Evolutionary conservation across 139 green algal species (phyloP), one percentile per base, ranked within the genome.

Genomic region (Chlamydomonas sp.): DNA sequence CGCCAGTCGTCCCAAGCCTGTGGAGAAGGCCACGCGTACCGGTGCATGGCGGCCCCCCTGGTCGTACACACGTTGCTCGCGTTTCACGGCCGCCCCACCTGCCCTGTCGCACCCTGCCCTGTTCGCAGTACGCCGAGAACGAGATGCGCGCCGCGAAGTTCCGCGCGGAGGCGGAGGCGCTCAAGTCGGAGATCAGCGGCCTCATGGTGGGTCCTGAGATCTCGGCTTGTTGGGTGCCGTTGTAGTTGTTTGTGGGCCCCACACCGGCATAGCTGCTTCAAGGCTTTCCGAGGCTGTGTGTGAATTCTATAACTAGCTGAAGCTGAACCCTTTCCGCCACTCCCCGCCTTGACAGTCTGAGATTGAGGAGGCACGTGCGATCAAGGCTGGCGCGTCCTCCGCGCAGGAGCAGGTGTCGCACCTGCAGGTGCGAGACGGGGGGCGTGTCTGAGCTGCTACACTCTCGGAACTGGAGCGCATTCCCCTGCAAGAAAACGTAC

Each of bases 391-490:
- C 1, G 66, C 64, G 9, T n/a, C n/a, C 3, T 8, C 17, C 10
- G 58, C 77, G 66, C 62, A 85, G 80, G 57, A 85, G 80, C 80
- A 85, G 80, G 58, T 85, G 15, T 6, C 80, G 6, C 71, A 86
- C 71, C 73, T 86, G 81, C 81, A 86, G 81, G 81, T 86, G n/a
- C 20, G 61, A 61, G 73, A 2, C 4, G 77, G 77, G 12, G 59
- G 59, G 59, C 3, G 76, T 2, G 15, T 3, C 4, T 12, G 71
- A 6, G 5, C 20, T 4, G 71, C 5, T 2, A 59, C 71, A 6
- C 5, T 3, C 71, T 9, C 18, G 18, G 3, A 76, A 9, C 6
- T 5, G 71, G 0, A 49, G 31, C 31, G 31, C 31, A 49, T 49
- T 49, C 31, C 31, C 31, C 31, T 49, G 31, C 31, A 49, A 49